These are phyloP conservation scores for Talaromyces stipitatus DNA, from an alignment of 495 filamentous ascomycete species.

Conservation along the genomic window DNA sequence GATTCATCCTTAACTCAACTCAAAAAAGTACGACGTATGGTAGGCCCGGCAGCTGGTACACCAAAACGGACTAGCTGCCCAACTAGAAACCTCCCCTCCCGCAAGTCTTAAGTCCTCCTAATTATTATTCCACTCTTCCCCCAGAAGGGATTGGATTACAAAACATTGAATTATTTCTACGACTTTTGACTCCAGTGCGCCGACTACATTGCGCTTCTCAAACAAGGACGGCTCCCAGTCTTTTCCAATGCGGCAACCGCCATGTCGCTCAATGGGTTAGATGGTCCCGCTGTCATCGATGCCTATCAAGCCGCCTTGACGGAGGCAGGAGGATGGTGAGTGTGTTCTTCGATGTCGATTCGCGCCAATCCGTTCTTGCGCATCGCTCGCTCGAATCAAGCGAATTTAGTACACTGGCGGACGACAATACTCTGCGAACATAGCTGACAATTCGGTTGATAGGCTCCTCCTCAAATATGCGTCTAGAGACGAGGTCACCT, in stretches of 20 bases:
- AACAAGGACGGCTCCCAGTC: slow-evolving; percentile 3
- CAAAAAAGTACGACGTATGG: not conserved
- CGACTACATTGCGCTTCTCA: not conserved
- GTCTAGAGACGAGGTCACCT: slow-evolving; percentile 78
- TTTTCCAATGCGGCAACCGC: slow-evolving; percentile 34
- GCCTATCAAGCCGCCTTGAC: slow-evolving; percentile 72
- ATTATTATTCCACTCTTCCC: not conserved
- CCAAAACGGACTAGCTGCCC: not conserved
- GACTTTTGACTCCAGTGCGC: not conserved
- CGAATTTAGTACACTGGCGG: not conserved
- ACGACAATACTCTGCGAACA: slow-evolving; percentile 2
- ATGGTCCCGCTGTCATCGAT: slow-evolving; percentile 70
- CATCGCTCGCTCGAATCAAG: not conserved
- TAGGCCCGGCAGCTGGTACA: not conserved
- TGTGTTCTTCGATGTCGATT: slow-evolving; percentile 10
- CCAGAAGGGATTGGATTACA: not conserved
- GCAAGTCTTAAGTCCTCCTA: not conserved
- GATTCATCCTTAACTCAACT: not conserved
- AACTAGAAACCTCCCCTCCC: not conserved
- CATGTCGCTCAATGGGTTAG: slow-evolving; percentile 98
- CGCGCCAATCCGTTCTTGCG: not conserved
- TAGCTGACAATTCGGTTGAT: slow-evolving; percentile 6
- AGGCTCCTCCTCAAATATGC: slow-evolving; percentile 95
- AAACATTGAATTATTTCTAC: not conserved
- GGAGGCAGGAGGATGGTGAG: slow-evolving; percentile 94